Evolutionary conservation across 495 filamentous ascomycete genomes (phyloP).

Genomic region (Rostrohypoxylon terebratum): DNA sequence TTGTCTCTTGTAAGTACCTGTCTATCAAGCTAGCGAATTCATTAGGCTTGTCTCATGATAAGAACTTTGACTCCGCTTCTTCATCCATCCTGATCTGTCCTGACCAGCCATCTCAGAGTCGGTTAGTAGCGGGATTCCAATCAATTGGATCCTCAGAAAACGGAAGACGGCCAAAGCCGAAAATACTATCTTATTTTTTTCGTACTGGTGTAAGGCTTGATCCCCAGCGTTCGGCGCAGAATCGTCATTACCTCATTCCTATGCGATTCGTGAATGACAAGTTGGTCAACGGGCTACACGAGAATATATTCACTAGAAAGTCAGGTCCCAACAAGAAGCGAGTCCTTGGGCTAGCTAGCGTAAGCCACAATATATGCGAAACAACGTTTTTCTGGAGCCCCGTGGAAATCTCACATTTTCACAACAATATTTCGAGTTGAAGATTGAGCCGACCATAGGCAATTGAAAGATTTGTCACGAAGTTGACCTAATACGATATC

Average conservation of each 20-base stretch:
- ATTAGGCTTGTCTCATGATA: conserved; percentile 15
- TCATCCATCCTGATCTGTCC: not conserved
- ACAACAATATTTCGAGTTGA: not conserved
- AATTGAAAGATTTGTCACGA: not conserved
- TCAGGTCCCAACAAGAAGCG: not conserved
- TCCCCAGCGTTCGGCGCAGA: conserved; percentile 69
- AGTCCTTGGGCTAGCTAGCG: not conserved
- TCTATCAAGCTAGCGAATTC: conserved; percentile 19
- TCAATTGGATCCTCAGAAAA: not conserved
- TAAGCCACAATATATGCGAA: not conserved
- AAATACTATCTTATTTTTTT: not conserved
- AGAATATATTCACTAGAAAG: not conserved
- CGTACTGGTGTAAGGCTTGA: conserved; percentile 59
- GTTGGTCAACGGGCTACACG: not conserved
- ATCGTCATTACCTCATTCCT: conserved; percentile 25
- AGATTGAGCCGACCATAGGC: not conserved
- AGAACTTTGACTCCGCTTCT: conserved; percentile 1
- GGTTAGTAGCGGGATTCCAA: not conserved
- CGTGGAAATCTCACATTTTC: not conserved
- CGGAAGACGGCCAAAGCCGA: not conserved
- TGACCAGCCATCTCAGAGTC: not conserved
- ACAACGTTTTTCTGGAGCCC: not conserved
- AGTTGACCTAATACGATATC: not conserved
- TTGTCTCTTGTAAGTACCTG: conserved; percentile 26
- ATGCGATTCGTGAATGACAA: not conserved